Evolutionary conservation across 768 basidiomycete species (phyloP), one percentile per base, ranked within the genome.

Genomic region (Phaeotremella skinneri): DNA sequence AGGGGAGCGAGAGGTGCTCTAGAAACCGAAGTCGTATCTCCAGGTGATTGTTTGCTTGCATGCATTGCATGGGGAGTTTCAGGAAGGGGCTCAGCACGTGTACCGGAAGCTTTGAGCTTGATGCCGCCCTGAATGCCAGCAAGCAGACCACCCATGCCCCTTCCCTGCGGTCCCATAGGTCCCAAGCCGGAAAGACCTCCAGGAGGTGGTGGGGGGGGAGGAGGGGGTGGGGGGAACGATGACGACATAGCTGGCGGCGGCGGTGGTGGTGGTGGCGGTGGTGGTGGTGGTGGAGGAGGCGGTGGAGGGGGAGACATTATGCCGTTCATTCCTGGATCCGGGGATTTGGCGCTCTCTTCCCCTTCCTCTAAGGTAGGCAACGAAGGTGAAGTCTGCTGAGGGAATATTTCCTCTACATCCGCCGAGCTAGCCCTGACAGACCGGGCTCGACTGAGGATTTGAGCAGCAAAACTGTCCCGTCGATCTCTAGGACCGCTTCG

Each of bases 181-280:
- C 34, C 26, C 37, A 47, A 45, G 21, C 21, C 20, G 17, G 37
- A 47, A 49, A 11, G 21, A 21, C 47, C 65, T 52, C 49, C 48
- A 21, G 42, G 61, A 49, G 58, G 59, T 41, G 43, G 66, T 52
- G 54, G 64, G 1, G 61, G 62, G 3, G 65, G 62, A 1, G 63
- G 59, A 30, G 63, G 68, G 13, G 65, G 70, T 17, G 77, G n/a
- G n/a, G n/a, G n/a, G n/a, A n/a, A n/a, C n/a, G n/a, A n/a, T n/a
- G n/a, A n/a, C n/a, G n/a, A n/a, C n/a, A n/a, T n/a, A n/a, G n/a
- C n/a, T n/a, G n/a, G n/a, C n/a, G n/a, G 51, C 47, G 79, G 58
- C 54, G 78, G 56, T 50, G 77, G 68, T 0, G 78, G 71, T 0
- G 78, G 74, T 0, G 78, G 75, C 3, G 74, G 68, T 1, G 75